Evolutionary conservation across 768 basidiomycete species (phyloP).

Genomic region (Trametopsis cervina): DNA sequence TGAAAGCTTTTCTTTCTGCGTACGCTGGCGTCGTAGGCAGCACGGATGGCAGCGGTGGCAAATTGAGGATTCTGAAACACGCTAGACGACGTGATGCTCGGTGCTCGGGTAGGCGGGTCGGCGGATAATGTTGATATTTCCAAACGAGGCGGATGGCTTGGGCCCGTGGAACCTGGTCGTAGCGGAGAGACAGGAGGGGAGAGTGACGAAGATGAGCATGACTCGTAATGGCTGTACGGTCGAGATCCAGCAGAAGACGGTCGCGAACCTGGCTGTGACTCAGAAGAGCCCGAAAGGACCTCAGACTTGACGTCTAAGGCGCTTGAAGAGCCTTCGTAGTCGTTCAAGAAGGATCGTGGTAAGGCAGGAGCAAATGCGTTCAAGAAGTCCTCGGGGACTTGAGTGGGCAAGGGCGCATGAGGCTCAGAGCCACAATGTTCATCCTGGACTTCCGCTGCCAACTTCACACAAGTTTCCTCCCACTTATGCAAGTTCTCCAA

Average conservation of each 20-base stretch:
- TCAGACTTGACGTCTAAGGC: slow-evolving; percentile 9
- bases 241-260: slow-evolving; percentile 16
- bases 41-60: slow-evolving; percentile 39
- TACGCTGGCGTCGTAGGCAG: slow-evolving; percentile 44
- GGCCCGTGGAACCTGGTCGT: background rate
- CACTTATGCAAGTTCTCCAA: slow-evolving; percentile 63
- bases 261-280: slow-evolving; percentile 13
- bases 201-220: slow-evolving; percentile 20
- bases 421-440: background rate
- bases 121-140: slow-evolving; percentile 8
- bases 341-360: slow-evolving; percentile 30
- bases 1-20: slow-evolving; percentile 40
- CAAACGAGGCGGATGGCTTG: slow-evolving; percentile 8
- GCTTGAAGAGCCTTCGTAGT: background rate
- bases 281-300: slow-evolving; percentile 10
- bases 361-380: slow-evolving; percentile 53
- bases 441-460: slow-evolving; percentile 6
- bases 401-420: slow-evolving; percentile 10
- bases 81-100: slow-evolving; percentile 15
- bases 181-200: slow-evolving; percentile 16
- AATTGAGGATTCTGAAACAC: slow-evolving; percentile 14
- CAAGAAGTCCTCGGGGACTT: slow-evolving; percentile 37
- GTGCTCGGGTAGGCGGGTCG: slow-evolving; percentile 10
- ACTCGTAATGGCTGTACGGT: slow-evolving; percentile 19
- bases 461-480: slow-evolving; percentile 37